Evolutionary conservation across 441 rosid genomes (phyloP).

Genomic region (Euphorbia neoarborescens): DNA sequence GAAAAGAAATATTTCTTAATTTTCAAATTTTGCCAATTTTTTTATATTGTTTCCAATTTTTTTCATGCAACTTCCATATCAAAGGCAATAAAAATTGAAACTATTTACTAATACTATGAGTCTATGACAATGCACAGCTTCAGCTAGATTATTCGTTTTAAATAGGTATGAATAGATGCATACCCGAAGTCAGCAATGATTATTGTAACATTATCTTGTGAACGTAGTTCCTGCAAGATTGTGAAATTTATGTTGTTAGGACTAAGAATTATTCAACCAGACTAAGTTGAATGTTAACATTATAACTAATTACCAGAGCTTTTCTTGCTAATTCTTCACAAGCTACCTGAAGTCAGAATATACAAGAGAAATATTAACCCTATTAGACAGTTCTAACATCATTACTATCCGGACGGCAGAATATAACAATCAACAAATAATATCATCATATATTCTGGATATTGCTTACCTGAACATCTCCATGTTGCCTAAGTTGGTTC

Average conservation of each 20-base stretch:
- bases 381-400: neutral
- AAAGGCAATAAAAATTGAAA: no score
- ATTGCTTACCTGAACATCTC: slow-evolving; percentile 75
- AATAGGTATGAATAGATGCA: slow-evolving; percentile 12
- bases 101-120: no score
- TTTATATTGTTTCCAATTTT: neutral
- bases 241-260: slow-evolving; percentile 11
- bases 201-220: slow-evolving; percentile 80
- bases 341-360: slow-evolving; percentile 49
- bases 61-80: no score
- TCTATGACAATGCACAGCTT: neutral
- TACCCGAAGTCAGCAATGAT: slow-evolving; percentile 89
- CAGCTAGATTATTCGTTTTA: neutral
- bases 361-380: slow-evolving; percentile 15
- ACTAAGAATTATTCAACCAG: neutral
- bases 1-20: neutral
- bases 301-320: slow-evolving; percentile 52
- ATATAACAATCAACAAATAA: neutral
- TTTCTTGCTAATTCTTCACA: slow-evolving; percentile 71
- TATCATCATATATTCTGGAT: slow-evolving; percentile 11
- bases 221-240: slow-evolving; percentile 54
- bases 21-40: neutral
- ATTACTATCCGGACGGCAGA: neutral
- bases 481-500: slow-evolving; percentile 70
- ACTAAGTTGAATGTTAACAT: slow-evolving; percentile 10